Evolutionary conservation across 2,329 filamentous ascomycete genomes (phyloP), one percentile per base, ranked within the genome.

Genomic region (Colletotrichum sp.): DNA sequence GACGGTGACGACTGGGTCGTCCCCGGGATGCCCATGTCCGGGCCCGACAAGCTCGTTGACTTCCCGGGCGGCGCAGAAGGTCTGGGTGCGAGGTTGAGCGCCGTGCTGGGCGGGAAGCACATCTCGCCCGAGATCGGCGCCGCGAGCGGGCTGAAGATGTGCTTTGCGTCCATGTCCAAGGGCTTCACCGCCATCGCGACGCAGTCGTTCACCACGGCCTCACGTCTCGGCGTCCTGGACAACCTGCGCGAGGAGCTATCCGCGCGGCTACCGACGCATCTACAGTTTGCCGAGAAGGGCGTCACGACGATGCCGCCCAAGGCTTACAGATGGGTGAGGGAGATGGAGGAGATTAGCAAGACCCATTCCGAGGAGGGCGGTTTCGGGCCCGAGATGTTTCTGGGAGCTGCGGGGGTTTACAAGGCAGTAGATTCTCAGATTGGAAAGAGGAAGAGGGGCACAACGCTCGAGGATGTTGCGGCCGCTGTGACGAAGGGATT

Each of bases 281-380:
- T 87, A 16, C 82, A 84, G 30, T 81, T 84, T 66, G 90, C 88
- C 0, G 88, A 91, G 79, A 86, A 81, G 36, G 85, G 88, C 3
- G 85, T 94, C 10, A 85, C 89, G 6, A 85, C 83, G 16, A 94
- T 95, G 90, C 88, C 93, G 28, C 91, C 92, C 9, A 96, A 96
- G 84, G 94, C 94, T 21, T 95, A 95, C 82, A 87, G 94, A 13
- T 96, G 94, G 94, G 92, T 95, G 0, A 87, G 88, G 38, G 94
- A 96, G 86, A 95, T 96, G 94, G 89, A 92, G 79, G 92, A 96
- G 87, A 95, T 96, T 80, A 91, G 90, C 6, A 85, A 89, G 73
- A 94, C 93, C 5, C 93, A 95, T 82, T 84, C 84, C 8, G 89
- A 90, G 57, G 92, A 93, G 70, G 93, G 92, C 1, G 93, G 93